Percentiles rank a stretch among this genome's conserved stretches.
Conservation (phyloP, 108 stramenopile species). For the Pseudonitzschia multiseries region DNA sequence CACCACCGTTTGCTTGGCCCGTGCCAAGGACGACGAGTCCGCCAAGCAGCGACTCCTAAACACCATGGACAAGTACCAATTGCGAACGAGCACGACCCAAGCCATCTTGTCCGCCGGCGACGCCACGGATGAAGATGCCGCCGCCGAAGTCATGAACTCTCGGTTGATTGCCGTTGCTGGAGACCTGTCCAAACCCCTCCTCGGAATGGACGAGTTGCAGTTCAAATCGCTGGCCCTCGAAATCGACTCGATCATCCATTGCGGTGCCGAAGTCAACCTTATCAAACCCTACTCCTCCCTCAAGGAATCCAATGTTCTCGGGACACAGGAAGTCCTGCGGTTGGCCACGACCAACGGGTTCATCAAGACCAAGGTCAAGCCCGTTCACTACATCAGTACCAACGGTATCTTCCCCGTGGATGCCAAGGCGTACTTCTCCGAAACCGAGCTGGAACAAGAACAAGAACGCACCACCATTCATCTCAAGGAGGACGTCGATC, state of each 20-base stretch:
- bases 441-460: conserved; percentile 26
- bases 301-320: conserved; percentile 71
- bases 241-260: conserved; percentile 76
- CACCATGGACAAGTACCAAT: conserved; percentile 40
- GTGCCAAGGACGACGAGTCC: conserved; percentile 38
- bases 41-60: conserved; percentile 43
- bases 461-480: conserved; percentile 29
- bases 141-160: conserved; percentile 27
- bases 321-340: conserved; percentile 68
- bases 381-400: conserved; percentile 63
- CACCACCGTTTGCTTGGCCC: conserved; percentile 66
- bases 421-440: conserved; percentile 21
- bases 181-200: conserved; percentile 55
- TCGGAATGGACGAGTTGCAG: conserved; percentile 55
- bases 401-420: conserved; percentile 75
- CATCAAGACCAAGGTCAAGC: conserved; percentile 53
- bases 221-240: conserved; percentile 61
- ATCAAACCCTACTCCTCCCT: conserved; percentile 65
- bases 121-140: conserved; percentile 7
- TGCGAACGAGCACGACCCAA: conserved; percentile 5
- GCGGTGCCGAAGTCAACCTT: conserved; percentile 74
- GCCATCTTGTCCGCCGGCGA: background rate
- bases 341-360: conserved; percentile 63
- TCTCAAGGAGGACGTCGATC: conserved; percentile 41
- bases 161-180: conserved; percentile 51